phyloP scores from a whole-genome alignment of 2,329 filamentous ascomycete species.

The Fonsecaea monophora region DNA sequence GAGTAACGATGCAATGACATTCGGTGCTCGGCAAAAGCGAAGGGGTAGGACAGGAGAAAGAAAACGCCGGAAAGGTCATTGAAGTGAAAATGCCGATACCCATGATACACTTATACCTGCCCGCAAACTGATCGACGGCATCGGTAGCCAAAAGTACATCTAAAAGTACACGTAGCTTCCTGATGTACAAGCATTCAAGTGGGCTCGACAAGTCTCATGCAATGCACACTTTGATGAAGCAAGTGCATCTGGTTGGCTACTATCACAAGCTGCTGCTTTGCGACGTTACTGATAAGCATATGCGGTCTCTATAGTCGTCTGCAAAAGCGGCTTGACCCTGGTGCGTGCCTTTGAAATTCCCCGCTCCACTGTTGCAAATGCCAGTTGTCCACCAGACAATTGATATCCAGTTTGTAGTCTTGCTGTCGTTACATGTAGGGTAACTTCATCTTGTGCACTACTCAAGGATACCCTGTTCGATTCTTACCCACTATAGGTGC shows the following conservation, averaged over 20 bases:
- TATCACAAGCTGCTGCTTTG: neutral
- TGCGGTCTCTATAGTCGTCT: neutral
- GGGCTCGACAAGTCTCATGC: neutral
- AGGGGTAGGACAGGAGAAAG: neutral
- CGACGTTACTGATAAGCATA: neutral
- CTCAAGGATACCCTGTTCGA: neutral
- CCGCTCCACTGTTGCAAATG: neutral
- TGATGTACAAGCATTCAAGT: neutral
- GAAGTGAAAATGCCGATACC: neutral
- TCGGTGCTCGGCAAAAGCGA: neutral
- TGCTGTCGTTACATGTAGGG: neutral
- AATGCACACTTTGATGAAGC: neutral
- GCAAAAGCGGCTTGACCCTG: neutral
- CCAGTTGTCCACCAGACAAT: neutral
- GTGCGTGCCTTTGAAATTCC: neutral
- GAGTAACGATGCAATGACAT: neutral
- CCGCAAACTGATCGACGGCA: neutral
- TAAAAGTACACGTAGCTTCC: neutral
- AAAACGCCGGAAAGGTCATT: neutral
- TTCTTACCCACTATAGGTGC: neutral
- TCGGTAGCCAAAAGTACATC: neutral
- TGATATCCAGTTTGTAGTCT: neutral
- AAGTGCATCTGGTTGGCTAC: neutral
- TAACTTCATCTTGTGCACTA: neutral
- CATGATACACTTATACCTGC: neutral